Percentiles rank a stretch among this genome's conserved stretches.
phyloP scores from a whole-genome alignment of 2,329 filamentous ascomycete species.

The Neopestalotiopsis clavispora region DNA sequence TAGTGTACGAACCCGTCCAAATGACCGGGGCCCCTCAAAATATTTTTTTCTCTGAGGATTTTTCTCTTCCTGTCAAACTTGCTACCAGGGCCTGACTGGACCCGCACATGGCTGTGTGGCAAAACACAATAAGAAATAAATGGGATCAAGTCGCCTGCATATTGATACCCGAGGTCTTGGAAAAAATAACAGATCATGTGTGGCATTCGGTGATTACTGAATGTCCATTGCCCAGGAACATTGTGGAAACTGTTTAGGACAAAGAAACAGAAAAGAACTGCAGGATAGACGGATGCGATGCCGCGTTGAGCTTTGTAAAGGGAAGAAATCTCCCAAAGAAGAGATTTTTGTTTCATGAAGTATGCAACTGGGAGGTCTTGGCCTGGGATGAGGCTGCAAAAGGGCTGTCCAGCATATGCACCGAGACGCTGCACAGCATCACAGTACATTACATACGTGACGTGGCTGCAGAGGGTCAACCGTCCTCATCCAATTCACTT shows the following conservation, averaged over 20 bases:
- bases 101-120: neutral
- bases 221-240: neutral
- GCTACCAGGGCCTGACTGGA: neutral
- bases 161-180: neutral
- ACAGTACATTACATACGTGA: neutral
- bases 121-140: neutral
- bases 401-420: neutral
- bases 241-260: neutral
- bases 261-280: neutral
- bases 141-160: neutral
- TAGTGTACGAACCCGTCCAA: neutral
- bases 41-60: neutral
- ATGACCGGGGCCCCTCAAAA: constrained; percentile 1
- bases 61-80: neutral
- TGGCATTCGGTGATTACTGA: neutral
- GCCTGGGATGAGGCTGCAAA: neutral
- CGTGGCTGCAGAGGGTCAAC: neutral
- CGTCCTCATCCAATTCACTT: neutral
- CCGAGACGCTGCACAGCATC: neutral
- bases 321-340: neutral
- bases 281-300: too few relatives aligned
- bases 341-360: neutral
- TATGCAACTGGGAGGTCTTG: neutral
- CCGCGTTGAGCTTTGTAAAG: neutral
- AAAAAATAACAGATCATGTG: too few relatives aligned